Evolutionary conservation across 1,284 basidiomycete species (phyloP).

Genomic region (Sporisorium graminicola): DNA sequence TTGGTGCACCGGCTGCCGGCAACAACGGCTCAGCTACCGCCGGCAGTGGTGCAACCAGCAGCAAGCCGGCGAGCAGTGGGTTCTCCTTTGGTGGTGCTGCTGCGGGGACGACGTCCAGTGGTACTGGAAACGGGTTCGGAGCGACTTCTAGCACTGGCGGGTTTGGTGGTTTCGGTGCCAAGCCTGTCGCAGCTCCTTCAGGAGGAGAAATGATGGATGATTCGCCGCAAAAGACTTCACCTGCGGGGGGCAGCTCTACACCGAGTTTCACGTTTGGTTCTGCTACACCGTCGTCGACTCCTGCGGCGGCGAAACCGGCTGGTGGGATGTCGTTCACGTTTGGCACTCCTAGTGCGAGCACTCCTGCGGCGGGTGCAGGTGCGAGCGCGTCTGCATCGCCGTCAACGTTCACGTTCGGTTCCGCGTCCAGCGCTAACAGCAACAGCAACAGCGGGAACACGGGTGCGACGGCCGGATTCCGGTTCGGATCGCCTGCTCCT

Average conservation of each 20-base stretch:
- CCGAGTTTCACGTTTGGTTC: conserved; percentile 43
- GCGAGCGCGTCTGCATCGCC: conserved; percentile 1
- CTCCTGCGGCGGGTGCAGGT: neutral
- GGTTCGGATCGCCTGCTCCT: conserved; percentile 38
- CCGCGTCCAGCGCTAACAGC: neutral
- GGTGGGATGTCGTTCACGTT: conserved; percentile 24
- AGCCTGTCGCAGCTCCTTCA: conserved; percentile 8
- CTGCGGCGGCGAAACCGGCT: conserved; percentile 8
- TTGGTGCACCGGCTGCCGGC: conserved; percentile 18
- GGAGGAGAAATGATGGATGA: conserved; percentile 53
- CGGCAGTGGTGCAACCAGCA: neutral
- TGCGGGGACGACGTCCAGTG: neutral
- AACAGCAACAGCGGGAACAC: neutral
- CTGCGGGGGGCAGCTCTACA: conserved; percentile 7
- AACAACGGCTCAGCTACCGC: neutral
- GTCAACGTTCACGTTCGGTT: conserved; percentile 34
- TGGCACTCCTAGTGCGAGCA: conserved; percentile 5
- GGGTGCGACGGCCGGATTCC: conserved; percentile 15
- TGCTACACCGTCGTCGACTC: conserved; percentile 14
- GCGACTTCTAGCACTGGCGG: conserved; percentile 7
- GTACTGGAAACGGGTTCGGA: conserved; percentile 10
- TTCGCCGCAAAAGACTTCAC: conserved; percentile 20
- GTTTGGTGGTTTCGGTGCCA: conserved; percentile 30
- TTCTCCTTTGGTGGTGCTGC: conserved; percentile 32
- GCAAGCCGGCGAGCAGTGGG: conserved; percentile 6